These are phyloP conservation scores for Poterioochromonas sp. DNA, from an alignment of 352 stramenopile genomes.

Conservation along the genomic window DNA sequence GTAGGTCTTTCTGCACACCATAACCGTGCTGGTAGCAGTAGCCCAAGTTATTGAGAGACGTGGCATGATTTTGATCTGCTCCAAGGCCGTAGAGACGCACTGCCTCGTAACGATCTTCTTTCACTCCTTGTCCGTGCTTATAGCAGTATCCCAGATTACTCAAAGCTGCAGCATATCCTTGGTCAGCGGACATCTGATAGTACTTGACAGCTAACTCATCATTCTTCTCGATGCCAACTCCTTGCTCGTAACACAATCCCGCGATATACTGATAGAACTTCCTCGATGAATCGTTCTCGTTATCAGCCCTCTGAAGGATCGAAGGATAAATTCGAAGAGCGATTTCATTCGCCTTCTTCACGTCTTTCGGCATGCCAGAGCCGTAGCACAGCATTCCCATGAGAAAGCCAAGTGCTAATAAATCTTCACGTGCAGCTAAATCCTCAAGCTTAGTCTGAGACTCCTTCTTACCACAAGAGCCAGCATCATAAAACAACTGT, in stretches of 20 bases:
- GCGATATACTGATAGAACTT: neutral
- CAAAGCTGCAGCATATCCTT: neutral
- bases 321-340: no score
- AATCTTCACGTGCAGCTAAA: no score
- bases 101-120: neutral
- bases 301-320: no score
- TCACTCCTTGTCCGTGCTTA: neutral
- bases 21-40: neutral
- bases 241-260: neutral
- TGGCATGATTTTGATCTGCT: neutral
- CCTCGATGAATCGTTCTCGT: no score
- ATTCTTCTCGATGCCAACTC: neutral
- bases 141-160: neutral
- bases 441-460: no score
- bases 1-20: neutral
- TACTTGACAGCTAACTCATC: neutral
- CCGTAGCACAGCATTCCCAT: no score
- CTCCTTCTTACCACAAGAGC: no score
- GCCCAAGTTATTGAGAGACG: neutral
- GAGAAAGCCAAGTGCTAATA: no score
- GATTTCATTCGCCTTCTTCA: no score
- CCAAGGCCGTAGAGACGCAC: neutral
- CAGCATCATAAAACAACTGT: no score
- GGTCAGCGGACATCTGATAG: neutral
- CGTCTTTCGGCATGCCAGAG: no score